Evolutionary conservation across 495 filamentous ascomycete species (phyloP), one percentile per base, ranked within the genome.

Genomic region (Thermochaetoides thermophila): DNA sequence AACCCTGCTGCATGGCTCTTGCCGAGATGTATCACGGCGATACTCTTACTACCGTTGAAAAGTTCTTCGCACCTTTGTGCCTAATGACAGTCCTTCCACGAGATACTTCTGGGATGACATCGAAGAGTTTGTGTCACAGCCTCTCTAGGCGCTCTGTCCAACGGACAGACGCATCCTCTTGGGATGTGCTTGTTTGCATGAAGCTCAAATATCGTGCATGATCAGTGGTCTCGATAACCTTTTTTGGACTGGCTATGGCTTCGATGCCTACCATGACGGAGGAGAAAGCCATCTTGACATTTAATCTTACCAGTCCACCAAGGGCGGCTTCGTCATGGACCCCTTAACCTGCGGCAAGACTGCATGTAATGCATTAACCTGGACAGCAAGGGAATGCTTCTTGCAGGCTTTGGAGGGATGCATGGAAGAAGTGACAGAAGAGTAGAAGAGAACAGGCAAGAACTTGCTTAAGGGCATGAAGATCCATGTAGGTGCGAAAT

Each of bases 191-290:
- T 38, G 19, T 23, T 45, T 47, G 7, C 32, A 47, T 37, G 40
- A 47, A 10, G 36, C 37, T 0, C 44, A 47, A 25, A 24, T 43
- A 9, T 47, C 44, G 0, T 32, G 29, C 37, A 40, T 38, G 33
- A 25, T 47, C 29, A 29, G 28, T 6, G 44, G 44, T 15, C 12
- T 43, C 6, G 40, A 39, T 24, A 37, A 43, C 34, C 16, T 10
- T 12, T 34, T 29, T 19, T 47, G 40, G 40, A 40, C 40, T 9
- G 37, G 40, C 10, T 38, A 47, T 29, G 40, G 31, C 27, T 43
- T 47, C 18, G 44, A 47, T 26, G 43, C 44, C 2, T 47, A 47
- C 19, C 37, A 47, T 8, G 44, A 47, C 16, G 27, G 34, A 9
- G 34, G 40, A 1, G 28, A 34, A 4, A 43, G 40, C 27, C 34